Evolutionary conservation across 2,329 filamentous ascomycete genomes (phyloP), one percentile per base, ranked within the genome.

Genomic region (Cladorrhinum sp.): DNA sequence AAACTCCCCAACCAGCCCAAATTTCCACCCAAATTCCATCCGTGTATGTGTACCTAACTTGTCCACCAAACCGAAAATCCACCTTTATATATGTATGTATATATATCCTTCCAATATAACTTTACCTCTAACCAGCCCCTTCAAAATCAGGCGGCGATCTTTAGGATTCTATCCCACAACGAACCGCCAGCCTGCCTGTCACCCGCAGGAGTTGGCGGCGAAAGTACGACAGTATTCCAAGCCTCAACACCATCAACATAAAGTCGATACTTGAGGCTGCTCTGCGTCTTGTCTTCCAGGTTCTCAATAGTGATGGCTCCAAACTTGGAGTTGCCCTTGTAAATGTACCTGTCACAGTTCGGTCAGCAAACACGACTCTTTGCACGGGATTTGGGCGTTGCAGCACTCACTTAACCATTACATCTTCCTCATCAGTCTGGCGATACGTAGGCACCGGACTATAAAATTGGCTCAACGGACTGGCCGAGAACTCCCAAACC

Each of bases 401-500:
- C 18, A 12, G n/a, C 18, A 84, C 83, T 79, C 84, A 96, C 86
- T 94, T 91, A 65, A 98, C 81, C 71, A 88, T 82, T 10, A 96
- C 85, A 75, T 98, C 95, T 67, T 93, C 86, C 1, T 87, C 82
- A 66, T 96, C 92, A 1, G 82, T 85, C 74, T 97, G 92, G 66
- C 80, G 81, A 74, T 98, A 99, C 0, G 92, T 94, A 1, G 88
- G 83, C 23, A 94, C 77, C 0, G 95, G 95, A 3, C 95, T 83
- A 67, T 95, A 96, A 72, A 99, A 99, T 82, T 98, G 96, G 72
- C 88, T 96, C 56, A 99, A 73, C 0, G 95, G 95, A 58, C 91
- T 95, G 0, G 90, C 92, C 23, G 91, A 95, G 74, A 97, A 98
- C 73, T 99, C 95, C 69, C 96, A 89, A 0, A 96, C 90, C 0